Base-by-base conservation (phyloP, 2,329 filamentous ascomycete genomes). In the Diplodia sapinea region DNA sequence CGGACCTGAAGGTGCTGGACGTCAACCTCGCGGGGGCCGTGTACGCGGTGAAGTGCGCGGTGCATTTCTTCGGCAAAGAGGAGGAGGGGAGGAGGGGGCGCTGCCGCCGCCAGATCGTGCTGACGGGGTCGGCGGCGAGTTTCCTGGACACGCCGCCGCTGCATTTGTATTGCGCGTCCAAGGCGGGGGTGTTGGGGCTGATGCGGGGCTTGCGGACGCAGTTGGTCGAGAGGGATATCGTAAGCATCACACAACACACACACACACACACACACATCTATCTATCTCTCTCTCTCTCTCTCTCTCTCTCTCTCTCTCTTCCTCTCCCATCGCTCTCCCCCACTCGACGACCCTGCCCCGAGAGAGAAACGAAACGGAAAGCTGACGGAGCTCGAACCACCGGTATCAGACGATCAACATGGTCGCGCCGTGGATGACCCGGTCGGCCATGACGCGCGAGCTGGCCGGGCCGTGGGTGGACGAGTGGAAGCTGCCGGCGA, bases 401-500 rank as follows among this genome's bases (percentile, higher is more conserved):
- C n/a, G n/a, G n/a, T n/a, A n/a, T n/a, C 4, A 62, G 57, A 65
- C 68, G 1, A 68, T 74, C 43, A 74, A 74, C 52, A 70, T 74
- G 12, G 70, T 74, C n/a, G 72, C 71, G 36, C 73, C 73, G 0
- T 74, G 73, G 73, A 74, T 74, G 73, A 74, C 73, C 3, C 70
- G 70, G 71, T 49, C 40, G 0, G 40, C 26, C 4, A 62, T 62
- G 57, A 62, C 57, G 9, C 49, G 7, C 6, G 57, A 50, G 1
- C 40, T 62, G 26, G 43, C 38, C 17, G 26, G 38, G 11, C 15
- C 36, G 3, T 62, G 57, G 57, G 20, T 12, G 8, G 23, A 50
- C 6, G 15, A 49, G 6, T 49, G 57, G 43, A 29, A 29, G 9
- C 68, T 74, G 4, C 73, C 72, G 20, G 70, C 70, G 17, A 74